Base-by-base conservation (phyloP, 192 early-diverging fungal genomes). In the Backusella tuberculispora region DNA sequence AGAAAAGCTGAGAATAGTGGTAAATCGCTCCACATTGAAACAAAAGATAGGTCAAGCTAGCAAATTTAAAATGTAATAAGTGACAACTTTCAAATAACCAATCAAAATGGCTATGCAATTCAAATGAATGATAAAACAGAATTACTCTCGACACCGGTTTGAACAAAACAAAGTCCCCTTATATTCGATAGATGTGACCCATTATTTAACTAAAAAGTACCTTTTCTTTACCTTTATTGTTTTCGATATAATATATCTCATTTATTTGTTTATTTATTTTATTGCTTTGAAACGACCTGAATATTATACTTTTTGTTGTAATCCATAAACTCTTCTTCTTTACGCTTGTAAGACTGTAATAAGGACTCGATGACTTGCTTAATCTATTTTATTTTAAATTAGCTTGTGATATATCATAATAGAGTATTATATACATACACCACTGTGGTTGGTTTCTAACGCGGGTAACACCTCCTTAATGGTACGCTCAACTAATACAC, bases 231-330 rank as follows among this genome's bases (percentile, higher is more conserved):
- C 29, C 29, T 34, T 34, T 2, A 34, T 34, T 34, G 29, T 34
- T 34, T 34, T 34, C 29, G 2, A 34, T 34, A 34, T 17, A 10
- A 47, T 14, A 17, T 47, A 14, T 47, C 17, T 17, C 46, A 10
- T 47, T 14, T 47, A 47, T 47, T n/a, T 29, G 4, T 41, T 66
- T 66, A 40, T 46, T 40, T 34, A 34, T 34, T 38, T 78, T 72
- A 79, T 69, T 83, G 78, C 65, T 77, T 82, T 46, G 78, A 64
- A 37, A 83, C 82, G 15, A 89, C 83, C 48, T 86, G 91, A 72
- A 98, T 96, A 74, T 94, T 93, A 83, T 95, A 87, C 78, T 96
- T 94, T 82, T 96, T 93, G 78, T 96, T 94, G 77, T 92, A 97
- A 21, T 90, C 94, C 48, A 86, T 75, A 80, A 97, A 91, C 73